Conservation (phyloP, 768 basidiomycete species). For the Pleurotus cornucopiae region DNA sequence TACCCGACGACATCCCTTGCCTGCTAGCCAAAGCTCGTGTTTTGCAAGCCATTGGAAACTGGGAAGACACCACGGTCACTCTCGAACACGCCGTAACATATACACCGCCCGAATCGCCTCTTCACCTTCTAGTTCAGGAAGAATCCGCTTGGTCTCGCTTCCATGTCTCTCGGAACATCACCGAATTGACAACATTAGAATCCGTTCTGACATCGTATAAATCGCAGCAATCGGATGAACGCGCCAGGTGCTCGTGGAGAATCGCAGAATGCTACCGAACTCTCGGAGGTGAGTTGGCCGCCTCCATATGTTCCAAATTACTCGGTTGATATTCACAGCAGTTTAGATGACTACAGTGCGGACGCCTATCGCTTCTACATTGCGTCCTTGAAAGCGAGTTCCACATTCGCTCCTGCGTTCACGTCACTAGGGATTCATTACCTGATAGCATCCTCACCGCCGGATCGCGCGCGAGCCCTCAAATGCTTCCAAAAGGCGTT, state of each 20-base stretch:
- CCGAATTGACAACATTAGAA: conserved; percentile 44
- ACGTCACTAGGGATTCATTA: conserved; percentile 94
- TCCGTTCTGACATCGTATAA: conserved; percentile 30
- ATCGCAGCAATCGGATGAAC: conserved; percentile 38
- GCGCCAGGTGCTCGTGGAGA: conserved; percentile 82
- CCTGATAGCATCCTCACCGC: conserved; percentile 59
- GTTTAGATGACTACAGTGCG: conserved; percentile 45
- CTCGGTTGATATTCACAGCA: background rate
- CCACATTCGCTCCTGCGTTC: conserved; percentile 85
- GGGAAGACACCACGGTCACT: conserved; percentile 58
- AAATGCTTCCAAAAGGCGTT: conserved; percentile 99
- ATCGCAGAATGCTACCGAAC: conserved; percentile 77
- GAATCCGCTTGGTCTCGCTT: conserved; percentile 84
- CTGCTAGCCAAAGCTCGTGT: conserved; percentile 78
- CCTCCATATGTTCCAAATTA: conserved; percentile 1
- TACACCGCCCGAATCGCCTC: conserved; percentile 37
- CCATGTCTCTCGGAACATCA: conserved; percentile 42
- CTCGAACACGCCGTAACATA: conserved; percentile 59
- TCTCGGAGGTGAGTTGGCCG: conserved; percentile 49
- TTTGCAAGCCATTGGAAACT: conserved; percentile 56
- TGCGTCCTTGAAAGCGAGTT: conserved; percentile 65
- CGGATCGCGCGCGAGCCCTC: conserved; percentile 80
- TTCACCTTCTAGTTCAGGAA: conserved; percentile 64
- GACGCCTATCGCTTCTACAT: conserved; percentile 80
- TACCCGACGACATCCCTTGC: conserved; percentile 58